Percentiles rank a stretch among this genome's conserved stretches.
Conservation (phyloP, 1,284 basidiomycete genomes). For the Flammula alnicola region DNA sequence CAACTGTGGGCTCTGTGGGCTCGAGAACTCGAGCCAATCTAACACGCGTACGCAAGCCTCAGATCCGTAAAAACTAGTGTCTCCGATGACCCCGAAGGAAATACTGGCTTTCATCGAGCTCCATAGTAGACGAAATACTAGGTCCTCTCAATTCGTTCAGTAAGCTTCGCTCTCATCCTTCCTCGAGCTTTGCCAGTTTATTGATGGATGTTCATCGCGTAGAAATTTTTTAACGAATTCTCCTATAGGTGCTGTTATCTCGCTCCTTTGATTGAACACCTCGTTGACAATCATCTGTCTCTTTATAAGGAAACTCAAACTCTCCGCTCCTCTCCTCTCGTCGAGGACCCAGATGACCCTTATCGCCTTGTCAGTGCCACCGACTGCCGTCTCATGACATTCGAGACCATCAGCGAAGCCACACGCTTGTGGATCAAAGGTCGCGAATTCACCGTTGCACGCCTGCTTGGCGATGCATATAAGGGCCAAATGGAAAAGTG, state of each 20-base stretch:
- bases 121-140: conserved; percentile 83
- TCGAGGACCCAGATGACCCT: conserved; percentile 76
- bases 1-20: too few species aligned
- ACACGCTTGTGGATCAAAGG: conserved; percentile 98
- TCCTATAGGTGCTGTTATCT: too few species aligned
- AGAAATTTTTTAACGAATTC: conserved; percentile 91
- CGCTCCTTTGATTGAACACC: too few species aligned
- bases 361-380: conserved; percentile 84
- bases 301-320: conserved; percentile 89
- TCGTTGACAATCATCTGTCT: too few species aligned
- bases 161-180: conserved; percentile 41
- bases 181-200: neutral
- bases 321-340: conserved; percentile 82
- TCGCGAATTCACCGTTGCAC: conserved; percentile 83
- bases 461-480: conserved; percentile 83
- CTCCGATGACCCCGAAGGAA: too few species aligned
- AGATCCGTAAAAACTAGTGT: too few species aligned
- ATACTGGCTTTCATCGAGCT: conserved; percentile 91
- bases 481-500: conserved; percentile 71
- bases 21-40: too few species aligned
- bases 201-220: neutral
- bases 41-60: too few species aligned
- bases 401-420: conserved; percentile 84
- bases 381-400: conserved; percentile 95
- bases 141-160: conserved; percentile 87